Percentiles rank a stretch among this genome's conserved stretches.
Conservation (phyloP, 352 stramenopile species). For the Phytopythium chamaehyphon region DNA sequence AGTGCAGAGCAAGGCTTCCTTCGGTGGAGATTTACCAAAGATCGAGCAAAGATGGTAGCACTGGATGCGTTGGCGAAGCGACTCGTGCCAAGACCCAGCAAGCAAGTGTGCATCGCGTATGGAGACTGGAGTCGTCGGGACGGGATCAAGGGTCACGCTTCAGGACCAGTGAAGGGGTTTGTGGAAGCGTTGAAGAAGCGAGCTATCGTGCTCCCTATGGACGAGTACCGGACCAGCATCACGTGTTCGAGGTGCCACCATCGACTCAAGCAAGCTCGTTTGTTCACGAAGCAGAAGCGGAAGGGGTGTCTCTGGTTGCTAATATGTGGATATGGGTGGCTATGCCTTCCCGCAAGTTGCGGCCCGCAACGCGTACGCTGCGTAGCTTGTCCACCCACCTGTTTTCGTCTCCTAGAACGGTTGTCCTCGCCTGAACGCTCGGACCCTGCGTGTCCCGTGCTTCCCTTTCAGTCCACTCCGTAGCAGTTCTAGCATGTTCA, state of each 20-base stretch:
- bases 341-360: too few relatives aligned
- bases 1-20: constrained; percentile 4
- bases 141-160: constrained; percentile 15
- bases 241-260: constrained; percentile 13
- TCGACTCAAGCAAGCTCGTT: constrained; percentile 7
- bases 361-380: not conserved
- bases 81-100: constrained; percentile 1
- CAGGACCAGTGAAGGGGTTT: constrained; percentile 12
- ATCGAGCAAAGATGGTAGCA: not conserved
- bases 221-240: constrained; percentile 11
- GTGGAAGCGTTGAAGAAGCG: constrained; percentile 13
- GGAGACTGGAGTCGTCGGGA: constrained; percentile 5
- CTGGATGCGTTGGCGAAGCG: constrained; percentile 5
- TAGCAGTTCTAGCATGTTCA: too few relatives aligned
- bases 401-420: too few relatives aligned
- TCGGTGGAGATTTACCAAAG: not conserved
- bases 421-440: too few relatives aligned
- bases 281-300: constrained; percentile 6
- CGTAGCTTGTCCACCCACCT: too few relatives aligned
- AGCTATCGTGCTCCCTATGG: constrained; percentile 8
- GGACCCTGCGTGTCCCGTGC: too few relatives aligned
- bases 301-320: too few relatives aligned
- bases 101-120: constrained; percentile 7
- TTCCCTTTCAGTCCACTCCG: too few relatives aligned
- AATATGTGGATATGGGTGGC: too few relatives aligned